phyloP scores from a whole-genome alignment of 306 rosid genomes.

The Pterocarpus santalinus region DNA sequence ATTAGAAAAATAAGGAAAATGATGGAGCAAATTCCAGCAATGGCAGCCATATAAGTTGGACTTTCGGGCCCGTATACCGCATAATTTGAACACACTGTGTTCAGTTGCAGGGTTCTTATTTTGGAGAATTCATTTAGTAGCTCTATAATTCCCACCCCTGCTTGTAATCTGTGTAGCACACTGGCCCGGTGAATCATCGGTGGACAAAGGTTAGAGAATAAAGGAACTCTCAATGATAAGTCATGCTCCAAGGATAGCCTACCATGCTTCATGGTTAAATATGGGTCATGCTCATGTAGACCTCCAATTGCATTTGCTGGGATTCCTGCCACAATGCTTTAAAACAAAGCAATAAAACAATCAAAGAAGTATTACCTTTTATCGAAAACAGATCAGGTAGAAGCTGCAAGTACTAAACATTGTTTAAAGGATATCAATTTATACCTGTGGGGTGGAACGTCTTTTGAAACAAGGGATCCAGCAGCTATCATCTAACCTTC shows the following conservation, averaged over 20 bases:
- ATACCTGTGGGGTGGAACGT: conserved; percentile 83
- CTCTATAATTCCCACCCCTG: conserved; percentile 55
- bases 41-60: conserved; percentile 68
- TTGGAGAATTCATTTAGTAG: conserved; percentile 53
- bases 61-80: conserved; percentile 73
- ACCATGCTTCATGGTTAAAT: conserved; percentile 98
- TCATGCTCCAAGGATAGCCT: conserved; percentile 44
- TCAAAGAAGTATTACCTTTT: conserved; percentile 31
- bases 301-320: conserved; percentile 82
- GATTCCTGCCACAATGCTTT: conserved; percentile 90
- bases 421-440: conserved; percentile 16
- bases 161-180: conserved; percentile 35
- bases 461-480: conserved; percentile 86
- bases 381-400: conserved; percentile 13
- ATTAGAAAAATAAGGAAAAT: conserved; percentile 61
- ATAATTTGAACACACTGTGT: conserved; percentile 54
- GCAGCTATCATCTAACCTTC: conserved; percentile 91
- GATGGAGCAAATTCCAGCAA: conserved; percentile 64
- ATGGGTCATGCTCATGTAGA: conserved; percentile 72
- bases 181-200: neutral
- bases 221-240: conserved; percentile 1
- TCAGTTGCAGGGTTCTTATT: conserved; percentile 61
- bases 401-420: conserved; percentile 27
- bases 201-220: neutral
- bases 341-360: conserved; percentile 33